Evolutionary conservation across 495 filamentous ascomycete species (phyloP), one percentile per base, ranked within the genome.

Genomic region (Talaromyces liani): DNA sequence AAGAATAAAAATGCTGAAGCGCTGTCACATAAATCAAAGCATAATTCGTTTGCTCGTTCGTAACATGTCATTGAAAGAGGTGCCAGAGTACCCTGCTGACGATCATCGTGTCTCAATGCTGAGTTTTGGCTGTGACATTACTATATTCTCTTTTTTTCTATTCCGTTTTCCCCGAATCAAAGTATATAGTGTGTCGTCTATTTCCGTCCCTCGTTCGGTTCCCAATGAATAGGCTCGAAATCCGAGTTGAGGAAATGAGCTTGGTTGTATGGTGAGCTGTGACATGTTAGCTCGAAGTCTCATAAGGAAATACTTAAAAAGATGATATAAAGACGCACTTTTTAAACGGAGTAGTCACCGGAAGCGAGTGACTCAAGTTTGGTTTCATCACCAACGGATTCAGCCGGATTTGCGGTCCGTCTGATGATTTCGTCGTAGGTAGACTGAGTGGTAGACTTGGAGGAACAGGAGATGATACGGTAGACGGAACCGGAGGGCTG

Each of bases 191-290:
- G 45, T 49, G 45, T 49, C 45, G 25, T 47, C 62, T 59, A 71
- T 71, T 72, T 71, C 47, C 72, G 70, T 53, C 69, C 73, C 20
- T 79, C 76, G 61, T 67, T 69, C 14, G 78, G 78, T 60, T 73
- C 76, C 70, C 72, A 81, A 63, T 79, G 77, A 24, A 81, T 81
- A 6, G 91, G 91, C 66, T 93, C 90, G 66, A 95, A 95, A 67
- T 93, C 88, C 61, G 87, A 81, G 68, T 92, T 93, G 65, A 88
- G 87, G 74, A 89, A 93, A 74, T 95, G 91, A 2, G 89, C 89
- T 57, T 86, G 85, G 67, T 93, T 93, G 74, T 90, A 93, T 25
- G 91, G 88, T 25, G 79, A 81, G 66, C 84, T 88, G 65, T 84
- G 84, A 63, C 79, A 79, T 65, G 83, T 82, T 6, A 79, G 79